phyloP scores from a whole-genome alignment of 2,329 filamentous ascomycete genomes.

The Aspergillus thermomutatus region DNA sequence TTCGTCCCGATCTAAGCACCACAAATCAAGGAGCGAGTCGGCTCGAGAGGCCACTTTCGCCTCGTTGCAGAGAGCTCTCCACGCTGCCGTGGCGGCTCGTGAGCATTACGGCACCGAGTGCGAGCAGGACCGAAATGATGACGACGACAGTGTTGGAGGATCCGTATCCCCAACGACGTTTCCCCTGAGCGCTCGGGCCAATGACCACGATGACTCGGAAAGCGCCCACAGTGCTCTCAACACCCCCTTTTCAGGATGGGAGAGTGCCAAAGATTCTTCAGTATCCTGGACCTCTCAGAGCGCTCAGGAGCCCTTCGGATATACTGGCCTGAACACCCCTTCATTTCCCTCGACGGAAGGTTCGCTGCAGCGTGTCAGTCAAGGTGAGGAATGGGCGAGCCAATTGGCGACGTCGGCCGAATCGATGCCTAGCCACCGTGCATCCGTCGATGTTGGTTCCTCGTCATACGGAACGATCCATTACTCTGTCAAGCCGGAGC shows the following conservation, averaged over 20 bases:
- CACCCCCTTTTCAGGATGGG: constrained; percentile 27
- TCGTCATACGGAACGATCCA: constrained; percentile 29
- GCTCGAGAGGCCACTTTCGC: constrained; percentile 42
- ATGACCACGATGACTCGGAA: constrained; percentile 7
- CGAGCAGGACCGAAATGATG: constrained; percentile 17
- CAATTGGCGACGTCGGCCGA: constrained; percentile 19
- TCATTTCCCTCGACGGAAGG: constrained; percentile 22
- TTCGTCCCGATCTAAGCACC: constrained; percentile 29
- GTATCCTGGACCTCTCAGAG: constrained; percentile 28
- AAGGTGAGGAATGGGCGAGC: constrained; percentile 26
- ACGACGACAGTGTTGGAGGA: constrained; percentile 24
- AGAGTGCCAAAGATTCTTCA: constrained; percentile 23
- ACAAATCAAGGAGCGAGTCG: constrained; percentile 37
- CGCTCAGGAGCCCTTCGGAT: constrained; percentile 22
- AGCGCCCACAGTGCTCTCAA: constrained; percentile 13
- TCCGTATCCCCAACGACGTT: constrained; percentile 28
- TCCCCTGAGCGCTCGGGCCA: constrained; percentile 14
- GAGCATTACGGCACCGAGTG: constrained; percentile 25
- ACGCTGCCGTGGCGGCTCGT: constrained; percentile 40
- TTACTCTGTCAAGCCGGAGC: constrained; percentile 32
- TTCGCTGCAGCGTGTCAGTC: constrained; percentile 9
- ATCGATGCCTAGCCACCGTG: constrained; percentile 15
- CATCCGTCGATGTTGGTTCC: constrained; percentile 22
- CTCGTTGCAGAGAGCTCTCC: constrained; percentile 44
- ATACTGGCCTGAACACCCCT: constrained; percentile 18